These are phyloP conservation scores for Metarhizium rileyi DNA, from an alignment of 2,329 filamentous ascomycete genomes.

Conservation along the genomic window DNA sequence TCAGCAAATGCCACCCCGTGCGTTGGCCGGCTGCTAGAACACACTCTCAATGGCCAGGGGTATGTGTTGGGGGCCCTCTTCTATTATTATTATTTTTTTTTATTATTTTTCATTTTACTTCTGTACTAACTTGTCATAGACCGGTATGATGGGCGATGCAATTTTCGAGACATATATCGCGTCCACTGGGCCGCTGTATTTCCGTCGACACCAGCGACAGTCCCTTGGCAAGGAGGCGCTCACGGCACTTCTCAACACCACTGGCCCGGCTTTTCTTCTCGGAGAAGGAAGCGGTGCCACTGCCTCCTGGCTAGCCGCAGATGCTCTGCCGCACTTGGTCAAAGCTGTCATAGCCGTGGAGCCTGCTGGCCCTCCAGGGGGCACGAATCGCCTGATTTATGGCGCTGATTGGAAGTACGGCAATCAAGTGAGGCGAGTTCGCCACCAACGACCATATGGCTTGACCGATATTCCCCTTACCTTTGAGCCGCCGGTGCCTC, in stretches of 20 bases:
- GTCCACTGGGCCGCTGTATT: constrained; percentile 27
- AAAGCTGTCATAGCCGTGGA: constrained; percentile 41
- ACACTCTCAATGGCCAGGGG: constrained; percentile 32
- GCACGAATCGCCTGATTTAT: constrained; percentile 8
- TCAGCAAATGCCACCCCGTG: too few relatives aligned
- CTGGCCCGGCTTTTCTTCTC: constrained; percentile 32
- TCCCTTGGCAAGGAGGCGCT: constrained; percentile 25
- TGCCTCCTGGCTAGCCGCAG: constrained; percentile 37
- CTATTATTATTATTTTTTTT: too few relatives aligned
- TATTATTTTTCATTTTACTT: too few relatives aligned
- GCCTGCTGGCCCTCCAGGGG: constrained; percentile 42
- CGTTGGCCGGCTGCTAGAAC: constrained; percentile 19
- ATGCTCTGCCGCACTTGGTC: constrained; percentile 36
- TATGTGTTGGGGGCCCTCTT: too few relatives aligned
- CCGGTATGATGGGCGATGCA: constrained; percentile 25
- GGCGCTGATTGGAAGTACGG: constrained; percentile 10
- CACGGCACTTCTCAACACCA: constrained; percentile 30
- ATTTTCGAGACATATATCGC: constrained; percentile 38
- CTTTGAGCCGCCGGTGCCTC: constrained; percentile 26
- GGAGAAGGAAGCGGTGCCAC: constrained; percentile 40
- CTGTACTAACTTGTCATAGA: too few relatives aligned
- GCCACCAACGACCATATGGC: constrained; percentile 26
- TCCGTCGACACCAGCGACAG: constrained; percentile 23
- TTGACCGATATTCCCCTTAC: constrained; percentile 31
- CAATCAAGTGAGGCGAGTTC: constrained; percentile 14